A percentile compares a stretch with the other conserved stretches of the same genome.
Evolutionary conservation across 441 rosid genomes (phyloP).

Genomic region (Erodium moschatum): DNA sequence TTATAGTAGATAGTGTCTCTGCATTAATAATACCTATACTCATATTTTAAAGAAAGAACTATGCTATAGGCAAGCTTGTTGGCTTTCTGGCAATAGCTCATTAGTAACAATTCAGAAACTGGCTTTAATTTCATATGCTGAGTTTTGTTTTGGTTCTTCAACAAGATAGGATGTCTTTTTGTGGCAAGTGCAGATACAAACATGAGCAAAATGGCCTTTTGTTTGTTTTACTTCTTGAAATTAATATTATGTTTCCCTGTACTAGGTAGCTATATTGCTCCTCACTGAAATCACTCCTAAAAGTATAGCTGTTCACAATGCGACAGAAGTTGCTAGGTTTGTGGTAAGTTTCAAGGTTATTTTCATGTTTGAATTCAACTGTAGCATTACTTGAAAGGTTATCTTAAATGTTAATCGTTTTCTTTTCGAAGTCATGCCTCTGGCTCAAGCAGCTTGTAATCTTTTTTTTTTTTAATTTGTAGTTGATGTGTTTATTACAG

Average conservation of each 20-base stretch:
- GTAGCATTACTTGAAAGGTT: background rate
- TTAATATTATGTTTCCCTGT: background rate
- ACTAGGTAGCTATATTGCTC: slow-evolving; percentile 82
- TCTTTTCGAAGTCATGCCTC: background rate
- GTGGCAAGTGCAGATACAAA: background rate
- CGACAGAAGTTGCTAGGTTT: slow-evolving; percentile 86
- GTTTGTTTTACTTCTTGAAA: slow-evolving; percentile 5
- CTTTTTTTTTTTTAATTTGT: slow-evolving; percentile 14
- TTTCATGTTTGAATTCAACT: slow-evolving; percentile 9
- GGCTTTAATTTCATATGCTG: background rate
- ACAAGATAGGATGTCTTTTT: background rate
- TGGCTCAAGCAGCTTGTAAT: background rate
- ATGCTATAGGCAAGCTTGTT: background rate
- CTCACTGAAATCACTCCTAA: slow-evolving; percentile 98
- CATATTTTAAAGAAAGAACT: background rate
- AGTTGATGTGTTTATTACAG: slow-evolving; percentile 15
- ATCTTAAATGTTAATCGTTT: slow-evolving; percentile 2
- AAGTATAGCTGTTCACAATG: slow-evolving; percentile 94
- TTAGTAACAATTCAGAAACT: background rate
- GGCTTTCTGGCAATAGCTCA: background rate
- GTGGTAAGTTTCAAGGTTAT: slow-evolving; percentile 57
- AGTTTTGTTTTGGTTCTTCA: background rate
- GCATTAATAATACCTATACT: background rate
- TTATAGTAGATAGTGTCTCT: too few relatives aligned
- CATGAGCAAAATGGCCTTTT: background rate